These are phyloP conservation scores for Funneliformis mosseae DNA, from an alignment of 192 early-diverging fungal species.

Conservation along the genomic window DNA sequence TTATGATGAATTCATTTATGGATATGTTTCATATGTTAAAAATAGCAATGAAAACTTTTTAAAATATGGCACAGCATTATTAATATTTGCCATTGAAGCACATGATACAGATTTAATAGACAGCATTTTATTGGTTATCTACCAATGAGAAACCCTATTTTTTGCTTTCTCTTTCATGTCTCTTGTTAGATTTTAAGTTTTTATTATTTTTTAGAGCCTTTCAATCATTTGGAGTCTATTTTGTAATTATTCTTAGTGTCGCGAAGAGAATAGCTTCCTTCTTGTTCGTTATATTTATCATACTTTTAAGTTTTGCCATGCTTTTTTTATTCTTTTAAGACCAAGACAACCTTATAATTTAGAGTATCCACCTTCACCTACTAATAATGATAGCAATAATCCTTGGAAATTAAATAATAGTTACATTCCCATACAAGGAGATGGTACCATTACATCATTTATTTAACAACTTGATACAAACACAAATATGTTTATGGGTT, in stretches of 20 bases:
- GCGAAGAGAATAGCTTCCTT: constrained; percentile 1
- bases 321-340: constrained; percentile 4
- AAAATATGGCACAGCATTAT: too few species aligned
- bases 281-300: neutral
- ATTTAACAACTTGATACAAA: too few species aligned
- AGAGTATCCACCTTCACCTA: neutral
- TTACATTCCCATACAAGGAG: too few species aligned
- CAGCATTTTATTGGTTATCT: neutral
- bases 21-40: too few species aligned
- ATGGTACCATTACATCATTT: too few species aligned
- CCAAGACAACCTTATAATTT: neutral
- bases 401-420: too few species aligned
- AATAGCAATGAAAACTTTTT: too few species aligned
- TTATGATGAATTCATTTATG: too few species aligned
- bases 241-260: constrained; percentile 11
- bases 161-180: neutral
- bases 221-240: constrained; percentile 10
- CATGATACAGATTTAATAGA: too few species aligned
- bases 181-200: constrained; percentile 12
- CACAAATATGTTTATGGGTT: too few species aligned
- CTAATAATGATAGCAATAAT: neutral
- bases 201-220: constrained; percentile 9
- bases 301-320: constrained; percentile 7
- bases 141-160: neutral
- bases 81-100: too few species aligned